These are phyloP conservation scores for Phytophthora brassicae DNA, from an alignment of 352 stramenopile genomes.

Conservation along the genomic window DNA sequence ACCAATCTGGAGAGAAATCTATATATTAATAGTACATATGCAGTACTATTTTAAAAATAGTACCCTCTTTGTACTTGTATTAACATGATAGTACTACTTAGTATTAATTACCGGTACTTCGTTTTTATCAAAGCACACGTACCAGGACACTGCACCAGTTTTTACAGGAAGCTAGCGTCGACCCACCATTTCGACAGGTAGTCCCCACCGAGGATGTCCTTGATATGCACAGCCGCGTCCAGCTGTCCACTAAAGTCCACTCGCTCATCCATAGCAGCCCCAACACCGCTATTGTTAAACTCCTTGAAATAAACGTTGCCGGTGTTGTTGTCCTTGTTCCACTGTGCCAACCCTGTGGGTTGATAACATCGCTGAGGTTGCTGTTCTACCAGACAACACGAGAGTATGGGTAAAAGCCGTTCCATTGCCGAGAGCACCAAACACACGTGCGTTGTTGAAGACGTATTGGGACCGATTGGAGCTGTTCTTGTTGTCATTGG, in stretches of 20 bases:
- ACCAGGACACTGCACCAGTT: no score
- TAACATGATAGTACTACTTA: no score
- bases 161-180: slow-evolving; percentile 13
- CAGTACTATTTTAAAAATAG: no score
- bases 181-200: slow-evolving; percentile 15
- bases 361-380: slow-evolving; percentile 7
- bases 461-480: slow-evolving; percentile 12
- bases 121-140: no score
- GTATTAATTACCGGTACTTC: no score
- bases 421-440: background rate
- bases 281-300: slow-evolving; percentile 9
- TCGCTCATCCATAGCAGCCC: slow-evolving; percentile 1
- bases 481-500: slow-evolving; percentile 13
- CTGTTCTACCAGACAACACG: slow-evolving; percentile 19
- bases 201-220: background rate
- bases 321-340: slow-evolving; percentile 4
- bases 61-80: no score
- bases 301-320: slow-evolving; percentile 13
- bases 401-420: slow-evolving; percentile 3
- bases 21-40: no score
- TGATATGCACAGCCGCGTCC: background rate
- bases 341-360: slow-evolving; percentile 7
- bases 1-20: no score
- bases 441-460: slow-evolving; percentile 18
- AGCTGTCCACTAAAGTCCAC: slow-evolving; percentile 3